Evolutionary conservation across 768 basidiomycete genomes (phyloP).

Genomic region (Lyophyllum decastes): DNA sequence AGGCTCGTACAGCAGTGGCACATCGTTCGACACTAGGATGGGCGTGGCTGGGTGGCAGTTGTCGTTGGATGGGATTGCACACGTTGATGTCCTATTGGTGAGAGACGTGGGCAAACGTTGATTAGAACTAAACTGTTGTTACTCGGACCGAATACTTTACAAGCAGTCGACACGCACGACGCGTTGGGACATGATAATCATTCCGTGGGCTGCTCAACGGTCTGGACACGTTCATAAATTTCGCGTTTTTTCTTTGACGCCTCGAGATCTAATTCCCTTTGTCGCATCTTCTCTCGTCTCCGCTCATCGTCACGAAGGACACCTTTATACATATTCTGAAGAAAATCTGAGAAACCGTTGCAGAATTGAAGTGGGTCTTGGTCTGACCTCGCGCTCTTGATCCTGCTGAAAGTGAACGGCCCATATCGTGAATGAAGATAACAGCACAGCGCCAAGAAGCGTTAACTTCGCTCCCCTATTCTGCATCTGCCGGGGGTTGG

Average conservation of each 20-base stretch:
- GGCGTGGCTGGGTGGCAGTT: no score
- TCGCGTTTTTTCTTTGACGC: constrained; percentile 66
- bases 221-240: constrained; percentile 59
- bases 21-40: no score
- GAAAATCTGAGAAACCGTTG: constrained; percentile 5
- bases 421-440: constrained; percentile 77
- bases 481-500: constrained; percentile 46
- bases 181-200: not conserved
- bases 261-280: constrained; percentile 62
- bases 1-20: no score
- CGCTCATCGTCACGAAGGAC: constrained; percentile 89
- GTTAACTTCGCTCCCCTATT: constrained; percentile 72
- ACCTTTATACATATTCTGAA: constrained; percentile 87
- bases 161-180: not conserved
- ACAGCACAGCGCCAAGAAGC: constrained; percentile 61
- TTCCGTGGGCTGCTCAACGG: constrained; percentile 24
- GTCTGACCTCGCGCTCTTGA: constrained; percentile 75
- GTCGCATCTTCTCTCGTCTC: constrained; percentile 66
- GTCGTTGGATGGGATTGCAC: no score
- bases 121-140: not conserved
- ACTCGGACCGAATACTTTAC: not conserved
- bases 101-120: no score
- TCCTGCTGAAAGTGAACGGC: constrained; percentile 87
- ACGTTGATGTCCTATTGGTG: no score
- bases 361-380: constrained; percentile 4